phyloP scores from a whole-genome alignment of 2,329 filamentous ascomycete genomes.

The Claviceps arundinis region DNA sequence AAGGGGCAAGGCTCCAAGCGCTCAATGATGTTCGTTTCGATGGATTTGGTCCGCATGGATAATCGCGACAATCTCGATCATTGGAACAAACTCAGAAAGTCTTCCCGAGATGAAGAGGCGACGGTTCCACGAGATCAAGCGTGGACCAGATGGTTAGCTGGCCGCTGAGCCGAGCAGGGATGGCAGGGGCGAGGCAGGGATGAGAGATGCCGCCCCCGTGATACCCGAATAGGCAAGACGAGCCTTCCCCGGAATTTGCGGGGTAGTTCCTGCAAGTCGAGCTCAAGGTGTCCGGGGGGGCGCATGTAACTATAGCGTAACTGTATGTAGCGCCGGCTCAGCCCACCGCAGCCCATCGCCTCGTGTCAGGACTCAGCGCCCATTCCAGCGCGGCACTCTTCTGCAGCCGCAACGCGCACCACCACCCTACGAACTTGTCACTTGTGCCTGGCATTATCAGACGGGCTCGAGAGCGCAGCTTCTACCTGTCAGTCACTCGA shows the following conservation, averaged over 20 bases:
- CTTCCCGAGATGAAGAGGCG: background rate
- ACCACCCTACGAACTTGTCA: no score
- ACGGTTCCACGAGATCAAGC: background rate
- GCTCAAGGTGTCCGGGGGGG: background rate
- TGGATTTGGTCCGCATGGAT: no score
- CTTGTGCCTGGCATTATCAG: no score
- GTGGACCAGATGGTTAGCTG: background rate
- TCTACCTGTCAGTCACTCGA: no score
- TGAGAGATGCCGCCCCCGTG: background rate
- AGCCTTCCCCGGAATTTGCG: slow-evolving; percentile 6
- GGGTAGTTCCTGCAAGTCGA: slow-evolving; percentile 2
- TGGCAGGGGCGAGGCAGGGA: background rate
- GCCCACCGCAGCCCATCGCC: background rate
- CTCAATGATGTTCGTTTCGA: no score
- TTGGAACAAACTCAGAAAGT: no score
- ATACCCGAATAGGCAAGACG: slow-evolving; percentile 7
- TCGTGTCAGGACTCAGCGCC: no score
- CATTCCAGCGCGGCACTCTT: no score
- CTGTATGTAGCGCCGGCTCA: background rate
- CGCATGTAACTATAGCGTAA: background rate
- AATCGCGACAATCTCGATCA: no score
- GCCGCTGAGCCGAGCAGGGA: background rate
- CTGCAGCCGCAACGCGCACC: no score
- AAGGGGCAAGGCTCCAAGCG: no score
- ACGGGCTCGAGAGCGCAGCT: no score